A percentile compares a stretch with the other conserved stretches of the same genome.
Conservation (phyloP, 305 asterid species). For the Coffea humblotiana region DNA sequence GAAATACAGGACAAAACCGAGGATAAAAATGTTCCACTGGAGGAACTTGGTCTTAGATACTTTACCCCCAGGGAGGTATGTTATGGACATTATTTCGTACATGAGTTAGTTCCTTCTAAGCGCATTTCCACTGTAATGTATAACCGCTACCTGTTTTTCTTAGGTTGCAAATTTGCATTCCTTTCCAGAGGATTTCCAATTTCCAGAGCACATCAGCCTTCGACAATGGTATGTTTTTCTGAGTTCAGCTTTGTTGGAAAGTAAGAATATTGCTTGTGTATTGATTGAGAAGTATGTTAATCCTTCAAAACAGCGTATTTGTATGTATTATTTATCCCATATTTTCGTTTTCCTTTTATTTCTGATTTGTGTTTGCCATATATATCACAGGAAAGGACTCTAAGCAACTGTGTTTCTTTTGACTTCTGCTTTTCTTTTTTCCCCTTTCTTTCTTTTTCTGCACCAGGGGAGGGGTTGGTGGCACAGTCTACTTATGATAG, state of each 20-base stretch:
- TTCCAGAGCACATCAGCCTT: slow-evolving; percentile 74
- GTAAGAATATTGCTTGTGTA: background rate
- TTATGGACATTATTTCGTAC: slow-evolving; percentile 22
- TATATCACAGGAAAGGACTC: background rate
- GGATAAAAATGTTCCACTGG: slow-evolving; percentile 42
- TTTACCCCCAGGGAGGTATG: slow-evolving; percentile 95
- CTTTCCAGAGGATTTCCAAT: slow-evolving; percentile 70
- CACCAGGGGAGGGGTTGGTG: background rate
- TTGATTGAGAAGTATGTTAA: background rate
- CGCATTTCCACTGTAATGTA: background rate
- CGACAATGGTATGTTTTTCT: slow-evolving; percentile 67
- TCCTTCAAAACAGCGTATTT: background rate
- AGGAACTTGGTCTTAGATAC: slow-evolving; percentile 72
- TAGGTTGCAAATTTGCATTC: slow-evolving; percentile 94
- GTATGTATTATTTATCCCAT: background rate
- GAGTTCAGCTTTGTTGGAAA: background rate
- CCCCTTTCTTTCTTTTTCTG: too few relatives aligned
- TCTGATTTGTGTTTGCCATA: background rate
- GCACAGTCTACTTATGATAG: background rate
- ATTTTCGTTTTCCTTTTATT: background rate
- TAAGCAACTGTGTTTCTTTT: background rate
- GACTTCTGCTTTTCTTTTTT: background rate
- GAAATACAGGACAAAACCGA: slow-evolving; percentile 50
- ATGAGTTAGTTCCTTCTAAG: slow-evolving; percentile 12
- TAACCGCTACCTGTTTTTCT: background rate